Conservation (phyloP, 805 yeast species). For the Phaffomyces opuntiae region DNA sequence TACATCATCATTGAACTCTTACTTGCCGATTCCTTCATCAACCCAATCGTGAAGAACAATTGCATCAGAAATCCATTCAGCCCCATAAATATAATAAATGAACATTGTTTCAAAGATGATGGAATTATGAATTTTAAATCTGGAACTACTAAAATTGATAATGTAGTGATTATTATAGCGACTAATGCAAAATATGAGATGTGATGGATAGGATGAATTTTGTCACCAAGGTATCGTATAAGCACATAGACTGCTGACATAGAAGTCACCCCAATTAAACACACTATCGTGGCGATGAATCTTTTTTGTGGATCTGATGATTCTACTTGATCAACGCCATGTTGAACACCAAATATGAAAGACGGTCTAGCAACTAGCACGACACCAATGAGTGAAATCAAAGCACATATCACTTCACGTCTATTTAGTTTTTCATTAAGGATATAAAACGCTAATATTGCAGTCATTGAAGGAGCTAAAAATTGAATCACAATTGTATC, state of each 20-base stretch:
- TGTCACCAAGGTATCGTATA: slow-evolving; percentile 60
- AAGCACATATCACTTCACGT: slow-evolving; percentile 57
- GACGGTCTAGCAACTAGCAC: slow-evolving; percentile 70
- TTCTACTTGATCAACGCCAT: slow-evolving; percentile 33
- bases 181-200: slow-evolving; percentile 66
- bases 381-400: slow-evolving; percentile 64
- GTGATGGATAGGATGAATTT: slow-evolving; percentile 67
- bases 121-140: slow-evolving; percentile 52
- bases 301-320: slow-evolving; percentile 43
- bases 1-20: slow-evolving; percentile 65
- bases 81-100: slow-evolving; percentile 51
- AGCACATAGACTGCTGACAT: slow-evolving; percentile 57
- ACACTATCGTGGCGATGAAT: slow-evolving; percentile 51
- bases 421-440: slow-evolving; percentile 54
- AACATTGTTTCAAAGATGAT: slow-evolving; percentile 52
- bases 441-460: slow-evolving; percentile 55
- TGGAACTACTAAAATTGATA: slow-evolving; percentile 45
- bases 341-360: slow-evolving; percentile 47
- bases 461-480: slow-evolving; percentile 64
- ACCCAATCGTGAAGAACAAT: slow-evolving; percentile 63
- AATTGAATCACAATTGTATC: slow-evolving; percentile 74
- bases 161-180: slow-evolving; percentile 44
- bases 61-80: slow-evolving; percentile 74
- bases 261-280: slow-evolving; percentile 59
- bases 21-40: slow-evolving; percentile 70